A percentile compares a stretch with the other conserved stretches of the same genome.
Conservation (phyloP, 768 basidiomycete genomes). For the Multifurca ochricompacta region DNA sequence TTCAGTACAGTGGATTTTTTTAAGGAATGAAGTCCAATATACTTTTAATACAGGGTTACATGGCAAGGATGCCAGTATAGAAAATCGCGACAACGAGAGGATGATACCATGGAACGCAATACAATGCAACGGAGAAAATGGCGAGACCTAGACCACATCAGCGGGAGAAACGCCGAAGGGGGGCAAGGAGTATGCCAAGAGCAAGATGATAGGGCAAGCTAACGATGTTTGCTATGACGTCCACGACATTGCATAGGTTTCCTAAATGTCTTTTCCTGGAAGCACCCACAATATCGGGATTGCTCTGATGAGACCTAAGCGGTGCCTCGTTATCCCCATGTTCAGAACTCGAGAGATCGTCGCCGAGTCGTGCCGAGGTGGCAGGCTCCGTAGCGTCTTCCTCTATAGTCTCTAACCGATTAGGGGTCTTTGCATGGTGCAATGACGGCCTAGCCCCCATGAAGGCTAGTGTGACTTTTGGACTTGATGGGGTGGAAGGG, state of each 20-base stretch:
- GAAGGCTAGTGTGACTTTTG: conserved; percentile 16
- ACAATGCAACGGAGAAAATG: not conserved
- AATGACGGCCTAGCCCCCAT: conserved; percentile 22
- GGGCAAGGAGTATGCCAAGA: conserved; percentile 15
- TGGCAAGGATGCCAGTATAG: no score
- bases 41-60: no score
- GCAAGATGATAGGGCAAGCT: conserved; percentile 20
- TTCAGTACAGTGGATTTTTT: no score
- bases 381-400: conserved; percentile 24
- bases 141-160: not conserved
- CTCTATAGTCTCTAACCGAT: conserved; percentile 33
- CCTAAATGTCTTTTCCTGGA: not conserved
- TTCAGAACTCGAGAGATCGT: not conserved
- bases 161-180: conserved; percentile 14
- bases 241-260: not conserved
- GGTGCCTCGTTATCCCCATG: conserved; percentile 6
- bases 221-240: conserved; percentile 10
- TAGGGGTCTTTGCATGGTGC: conserved; percentile 25
- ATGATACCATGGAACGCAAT: not conserved
- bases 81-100: no score
- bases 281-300: not conserved
- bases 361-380: not conserved
- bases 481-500: conserved; percentile 15
- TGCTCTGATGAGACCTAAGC: not conserved
- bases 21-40: no score